Evolutionary conservation across 129 eudicot species (phyloP), one percentile per base, ranked within the genome.

Genomic region (Rutidosis leptorrhynchoides): DNA sequence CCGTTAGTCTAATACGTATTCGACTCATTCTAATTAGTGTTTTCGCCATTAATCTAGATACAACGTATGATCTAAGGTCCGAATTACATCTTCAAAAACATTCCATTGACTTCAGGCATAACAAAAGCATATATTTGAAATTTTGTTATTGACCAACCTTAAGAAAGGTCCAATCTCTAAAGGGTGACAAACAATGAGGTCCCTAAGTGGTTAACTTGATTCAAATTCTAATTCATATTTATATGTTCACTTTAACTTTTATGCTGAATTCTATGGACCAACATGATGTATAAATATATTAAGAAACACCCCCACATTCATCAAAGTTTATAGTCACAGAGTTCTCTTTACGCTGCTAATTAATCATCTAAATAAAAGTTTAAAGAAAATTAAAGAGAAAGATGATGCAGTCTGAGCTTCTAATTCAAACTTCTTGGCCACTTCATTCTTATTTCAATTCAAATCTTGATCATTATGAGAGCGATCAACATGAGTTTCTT

Each of bases 361-460:
- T 62, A 57, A 51, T 72, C 67, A 21, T 25, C 67, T n/a, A n/a
- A n/a, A n/a, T n/a, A n/a, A n/a, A n/a, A n/a, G n/a, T n/a, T n/a
- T n/a, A 6, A 16, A n/a, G 5, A 46, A 68, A 68, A 17, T 66
- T 53, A 25, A 40, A 1, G 24, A 64, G 48, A 63, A 71, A 15
- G 54, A 83, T 75, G 84, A 78, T 83, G 83, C 85, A 83, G 40
- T 30, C 85, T 32, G 82, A 83, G 62, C 56, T 75, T 60, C 69
- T 79, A 67, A 22, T 67, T 61, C 81, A 77, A 25, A 76, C 79
- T 59, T 74, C 74, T 49, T 84, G 91, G 87, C 83, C 74, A 42
- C 43, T 48, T 51, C 65, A 58, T 68, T 43, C 78, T 66, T 60
- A 59, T 67, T 66, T 78, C 21, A 53, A 58, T 35, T 59, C 78